A percentile compares a stretch with the other conserved stretches of the same genome.
phyloP scores from a whole-genome alignment of 2,329 filamentous ascomycete genomes.

The Diaporthe humulicola region DNA sequence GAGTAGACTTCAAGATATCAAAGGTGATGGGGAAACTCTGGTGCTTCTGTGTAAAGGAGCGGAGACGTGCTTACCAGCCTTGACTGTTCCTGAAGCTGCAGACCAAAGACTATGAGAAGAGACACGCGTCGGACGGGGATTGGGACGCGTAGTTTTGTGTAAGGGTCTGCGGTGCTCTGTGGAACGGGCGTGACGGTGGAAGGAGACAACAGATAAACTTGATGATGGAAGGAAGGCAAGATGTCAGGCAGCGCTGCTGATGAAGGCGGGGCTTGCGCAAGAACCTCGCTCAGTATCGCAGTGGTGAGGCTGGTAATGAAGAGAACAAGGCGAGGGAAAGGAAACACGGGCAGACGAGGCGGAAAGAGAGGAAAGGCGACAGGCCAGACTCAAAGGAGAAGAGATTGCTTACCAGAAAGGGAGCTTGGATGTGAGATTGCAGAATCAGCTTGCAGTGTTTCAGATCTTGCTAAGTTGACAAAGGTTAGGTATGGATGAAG shows the following conservation, averaged over 20 bases:
- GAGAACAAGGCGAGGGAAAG: not conserved
- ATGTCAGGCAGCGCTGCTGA: not conserved
- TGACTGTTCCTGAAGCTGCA: not conserved
- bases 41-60: not conserved
- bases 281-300: too few species aligned
- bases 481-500: not conserved
- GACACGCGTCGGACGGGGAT: not conserved
- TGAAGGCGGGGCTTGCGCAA: not conserved
- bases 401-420: not conserved
- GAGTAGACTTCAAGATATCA: too few species aligned
- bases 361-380: not conserved
- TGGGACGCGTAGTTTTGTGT: not conserved
- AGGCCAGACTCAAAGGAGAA: not conserved
- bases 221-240: not conserved
- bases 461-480: not conserved
- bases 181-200: not conserved
- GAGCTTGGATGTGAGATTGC: not conserved
- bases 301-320: too few species aligned
- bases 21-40: not conserved
- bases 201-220: not conserved
- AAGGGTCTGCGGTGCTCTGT: not conserved
- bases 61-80: not conserved
- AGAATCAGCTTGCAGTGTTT: slow-evolving; percentile 3
- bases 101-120: not conserved
- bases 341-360: not conserved